These are phyloP conservation scores for Arthroderma sp. DNA, from an alignment of 2,329 filamentous ascomycete species.

Conservation along the genomic window DNA sequence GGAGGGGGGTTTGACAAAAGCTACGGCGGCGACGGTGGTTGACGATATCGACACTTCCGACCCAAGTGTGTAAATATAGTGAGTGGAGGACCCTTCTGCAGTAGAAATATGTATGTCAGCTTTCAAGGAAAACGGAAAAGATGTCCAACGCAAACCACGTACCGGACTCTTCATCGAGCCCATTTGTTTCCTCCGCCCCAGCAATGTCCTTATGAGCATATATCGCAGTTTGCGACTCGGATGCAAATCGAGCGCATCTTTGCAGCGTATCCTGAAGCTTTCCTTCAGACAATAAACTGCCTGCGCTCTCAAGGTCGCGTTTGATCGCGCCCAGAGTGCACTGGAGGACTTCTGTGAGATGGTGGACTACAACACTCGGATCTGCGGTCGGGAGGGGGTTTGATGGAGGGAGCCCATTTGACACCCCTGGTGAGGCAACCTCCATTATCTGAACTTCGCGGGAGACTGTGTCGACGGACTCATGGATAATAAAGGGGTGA, in stretches of 20 bases:
- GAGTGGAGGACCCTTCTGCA: constrained; percentile 8
- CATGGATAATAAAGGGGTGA: constrained; percentile 19
- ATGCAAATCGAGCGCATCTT: constrained; percentile 77
- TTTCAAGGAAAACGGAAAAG: not conserved
- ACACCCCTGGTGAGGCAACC: constrained; percentile 13
- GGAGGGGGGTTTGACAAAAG: constrained; percentile 77
- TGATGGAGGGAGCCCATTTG: constrained; percentile 11
- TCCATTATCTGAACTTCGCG: constrained; percentile 15
- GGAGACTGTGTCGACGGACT: constrained; percentile 12
- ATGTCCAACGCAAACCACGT: constrained; percentile 11
- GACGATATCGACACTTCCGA: constrained; percentile 64
- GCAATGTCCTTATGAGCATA: constrained; percentile 63
- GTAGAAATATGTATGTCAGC: not conserved
- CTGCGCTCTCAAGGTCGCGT: constrained; percentile 64
- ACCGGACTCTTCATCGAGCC: constrained; percentile 28
- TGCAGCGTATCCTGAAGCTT: constrained; percentile 68
- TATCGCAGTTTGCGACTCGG: constrained; percentile 72
- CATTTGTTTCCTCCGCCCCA: constrained; percentile 36
- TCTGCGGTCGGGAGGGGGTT: constrained; percentile 37
- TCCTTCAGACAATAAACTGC: constrained; percentile 66
- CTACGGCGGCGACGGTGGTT: constrained; percentile 67
- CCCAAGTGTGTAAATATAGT: constrained; percentile 66
- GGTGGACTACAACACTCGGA: constrained; percentile 55
- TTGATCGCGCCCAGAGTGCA: constrained; percentile 62
- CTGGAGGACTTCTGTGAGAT: constrained; percentile 57